These are phyloP conservation scores for Rhynchosporium graminicola DNA, from an alignment of 2,329 filamentous ascomycete genomes.

Conservation along the genomic window DNA sequence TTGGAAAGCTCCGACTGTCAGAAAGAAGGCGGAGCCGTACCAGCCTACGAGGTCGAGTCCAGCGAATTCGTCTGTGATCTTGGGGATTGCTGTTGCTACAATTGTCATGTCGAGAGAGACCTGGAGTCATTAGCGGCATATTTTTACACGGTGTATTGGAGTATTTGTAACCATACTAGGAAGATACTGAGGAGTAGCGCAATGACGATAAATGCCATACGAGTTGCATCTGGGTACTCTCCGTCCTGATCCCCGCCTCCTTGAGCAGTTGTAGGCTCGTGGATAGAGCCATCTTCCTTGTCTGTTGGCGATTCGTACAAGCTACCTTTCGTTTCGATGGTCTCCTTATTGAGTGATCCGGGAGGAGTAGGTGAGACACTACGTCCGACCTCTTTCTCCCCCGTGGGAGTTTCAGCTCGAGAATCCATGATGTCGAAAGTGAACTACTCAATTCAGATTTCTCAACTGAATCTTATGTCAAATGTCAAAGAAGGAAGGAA, in stretches of 20 bases:
- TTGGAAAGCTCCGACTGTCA: constrained; percentile 46
- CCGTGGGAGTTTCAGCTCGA: constrained; percentile 28
- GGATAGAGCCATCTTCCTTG: constrained; percentile 27
- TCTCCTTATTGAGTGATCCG: constrained; percentile 26
- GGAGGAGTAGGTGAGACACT: constrained; percentile 26
- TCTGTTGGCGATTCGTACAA: constrained; percentile 23
- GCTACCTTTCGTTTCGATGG: constrained; percentile 11
- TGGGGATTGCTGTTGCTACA: constrained; percentile 58
- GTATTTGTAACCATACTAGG: constrained; percentile 39
- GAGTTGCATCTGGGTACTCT: constrained; percentile 37
- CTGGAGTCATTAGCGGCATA: constrained; percentile 23
- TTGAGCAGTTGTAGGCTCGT: constrained; percentile 10
- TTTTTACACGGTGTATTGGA: background rate
- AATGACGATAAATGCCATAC: constrained; percentile 46
- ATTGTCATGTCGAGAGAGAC: constrained; percentile 50
- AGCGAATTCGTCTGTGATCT: constrained; percentile 55
- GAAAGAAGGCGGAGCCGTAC: constrained; percentile 59
- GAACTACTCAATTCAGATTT: constrained; percentile 2
- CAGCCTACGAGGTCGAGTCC: constrained; percentile 52
- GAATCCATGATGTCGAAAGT: constrained; percentile 26
- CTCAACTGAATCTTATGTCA: too few relatives aligned
- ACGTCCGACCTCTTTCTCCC: constrained; percentile 29
- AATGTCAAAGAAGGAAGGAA: background rate
- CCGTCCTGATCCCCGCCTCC: constrained; percentile 22
- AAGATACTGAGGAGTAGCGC: constrained; percentile 52